Evolutionary conservation across 441 rosid species (phyloP), one percentile per base, ranked within the genome.

Genomic region (Gossypium trilobum): DNA sequence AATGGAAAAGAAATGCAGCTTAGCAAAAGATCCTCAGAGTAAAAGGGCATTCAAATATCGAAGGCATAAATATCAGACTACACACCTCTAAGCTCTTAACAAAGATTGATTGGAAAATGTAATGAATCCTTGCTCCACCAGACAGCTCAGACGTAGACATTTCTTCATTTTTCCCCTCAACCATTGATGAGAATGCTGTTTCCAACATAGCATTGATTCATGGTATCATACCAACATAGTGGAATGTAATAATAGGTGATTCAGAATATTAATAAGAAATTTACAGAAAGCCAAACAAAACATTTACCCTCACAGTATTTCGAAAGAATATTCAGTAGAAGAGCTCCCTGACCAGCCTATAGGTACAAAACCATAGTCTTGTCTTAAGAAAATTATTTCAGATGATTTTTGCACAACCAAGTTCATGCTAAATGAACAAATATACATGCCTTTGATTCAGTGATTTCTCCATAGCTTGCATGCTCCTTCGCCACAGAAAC

Each of bases 321-420:
- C 9, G 99, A 88, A 68, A 93, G 92, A 81, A 95, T 89, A 75
- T 90, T 93, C 78, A 95, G 83, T 31, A 95, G 87, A 79, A 95
- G 87, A 79, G 99, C 97, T 56, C 99, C 98, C 78, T 92, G 97
- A 55, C 95, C 98, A 80, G 97, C 95, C 99, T 95, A 72, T 22
- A 39, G n/a, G 72, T 75, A 74, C 68, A 77, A 69, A 72, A 55
- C 54, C 51, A 56, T 39, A 25, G 17, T 7, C 20, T 46, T 39
- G 42, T 42, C 67, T 48, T 27, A 27, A 50, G 59, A 50, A 25
- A 50, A 50, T 68, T 3, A 25, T n/a, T 27, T 48, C 11, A 4
- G 42, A 50, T 25, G 2, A 33, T 48, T 67, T 9, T 33, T 64
- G 13, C 46, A 19, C 60, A 44, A 67, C 39, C 50, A 70, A 16